Base-by-base conservation (phyloP, 108 stramenopile species). In the Poteriospumella lacustris region DNA sequence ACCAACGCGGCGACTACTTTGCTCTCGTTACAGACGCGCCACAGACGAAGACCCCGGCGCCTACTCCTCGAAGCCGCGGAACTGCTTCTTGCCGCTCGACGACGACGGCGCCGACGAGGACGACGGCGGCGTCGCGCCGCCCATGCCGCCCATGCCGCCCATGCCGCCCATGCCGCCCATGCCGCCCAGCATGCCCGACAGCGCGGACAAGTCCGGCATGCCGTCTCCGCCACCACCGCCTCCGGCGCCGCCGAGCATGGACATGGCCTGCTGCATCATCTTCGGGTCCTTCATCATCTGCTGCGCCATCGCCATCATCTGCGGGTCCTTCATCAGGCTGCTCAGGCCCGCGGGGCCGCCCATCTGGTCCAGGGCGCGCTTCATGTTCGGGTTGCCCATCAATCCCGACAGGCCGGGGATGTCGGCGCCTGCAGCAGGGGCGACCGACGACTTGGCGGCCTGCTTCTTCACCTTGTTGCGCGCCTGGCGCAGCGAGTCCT, bases 191-290 rank as follows among this genome's bases (percentile, higher is more conserved):
- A 73, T 5, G 9, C 44, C 70, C 31, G 70, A 3, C 41, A 73
- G 42, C 3, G 70, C 70, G 5, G 41, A 39, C 36, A 73, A 3
- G 31, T 73, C 70, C 42, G 70, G 70, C 41, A 73, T 42, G 9
- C 70, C 70, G n/a, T n/a, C n/a, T 31, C 60, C 60, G 28, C 29
- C 60, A 52, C 15, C 47, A 67, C 64, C 64, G 5, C 70, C 70
- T 33, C 70, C 70, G 9, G 31, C 70, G 28, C 70, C 70, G 31
- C 70, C 70, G 3, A 73, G 19, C 70, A 73, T 73, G 41, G 70
- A 73, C 70, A 73, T 73, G 9, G 70, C 70, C 31, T 73, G 70
- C 24, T 73, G 70, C 70, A 73, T 73, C 70, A 73, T 73, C 3
- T 24, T 31, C 26, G 70, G 70, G 33, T 73, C 47, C 36, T 73